Conservation (phyloP, 2,329 filamentous ascomycete genomes). For the Cordyceps farinosa region DNA sequence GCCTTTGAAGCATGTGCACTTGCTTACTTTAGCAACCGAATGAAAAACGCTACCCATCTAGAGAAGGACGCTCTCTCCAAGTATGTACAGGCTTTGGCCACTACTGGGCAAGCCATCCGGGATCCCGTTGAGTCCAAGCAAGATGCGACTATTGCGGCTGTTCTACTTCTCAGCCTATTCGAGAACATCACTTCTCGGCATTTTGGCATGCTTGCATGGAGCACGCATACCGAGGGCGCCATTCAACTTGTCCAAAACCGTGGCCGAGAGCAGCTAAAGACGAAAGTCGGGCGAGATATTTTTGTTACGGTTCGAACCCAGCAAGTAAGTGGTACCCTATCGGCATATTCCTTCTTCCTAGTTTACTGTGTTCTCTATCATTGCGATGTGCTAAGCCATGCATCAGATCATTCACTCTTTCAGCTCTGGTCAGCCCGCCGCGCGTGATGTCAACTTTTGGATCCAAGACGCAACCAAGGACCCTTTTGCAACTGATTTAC, state of each 20-base stretch:
- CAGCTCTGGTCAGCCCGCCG: constrained; percentile 48
- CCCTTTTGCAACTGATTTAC: constrained; percentile 44
- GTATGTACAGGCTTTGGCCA: constrained; percentile 53
- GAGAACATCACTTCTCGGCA: constrained; percentile 57
- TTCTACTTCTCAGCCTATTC: constrained; percentile 58
- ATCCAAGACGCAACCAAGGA: constrained; percentile 50
- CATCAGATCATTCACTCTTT: constrained; percentile 56
- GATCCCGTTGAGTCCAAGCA: constrained; percentile 46
- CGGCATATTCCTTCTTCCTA: background rate
- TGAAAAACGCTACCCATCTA: constrained; percentile 32
- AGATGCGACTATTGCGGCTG: constrained; percentile 58
- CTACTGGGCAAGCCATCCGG: constrained; percentile 50
- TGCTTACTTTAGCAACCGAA: constrained; percentile 53
- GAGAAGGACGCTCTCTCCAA: constrained; percentile 43
- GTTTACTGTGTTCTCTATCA: background rate
- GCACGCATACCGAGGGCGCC: constrained; percentile 62
- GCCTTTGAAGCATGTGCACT: constrained; percentile 60
- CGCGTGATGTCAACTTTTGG: constrained; percentile 59
- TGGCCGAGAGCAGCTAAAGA: constrained; percentile 52
- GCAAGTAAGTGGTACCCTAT: constrained; percentile 42
- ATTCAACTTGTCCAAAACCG: constrained; percentile 57
- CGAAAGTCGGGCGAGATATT: constrained; percentile 50
- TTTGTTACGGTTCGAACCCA: constrained; percentile 59
- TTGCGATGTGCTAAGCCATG: constrained; percentile 7
- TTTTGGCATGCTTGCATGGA: constrained; percentile 56